phyloP scores from a whole-genome alignment of 2,329 filamentous ascomycete species.

The Apiospora pterosperma region DNA sequence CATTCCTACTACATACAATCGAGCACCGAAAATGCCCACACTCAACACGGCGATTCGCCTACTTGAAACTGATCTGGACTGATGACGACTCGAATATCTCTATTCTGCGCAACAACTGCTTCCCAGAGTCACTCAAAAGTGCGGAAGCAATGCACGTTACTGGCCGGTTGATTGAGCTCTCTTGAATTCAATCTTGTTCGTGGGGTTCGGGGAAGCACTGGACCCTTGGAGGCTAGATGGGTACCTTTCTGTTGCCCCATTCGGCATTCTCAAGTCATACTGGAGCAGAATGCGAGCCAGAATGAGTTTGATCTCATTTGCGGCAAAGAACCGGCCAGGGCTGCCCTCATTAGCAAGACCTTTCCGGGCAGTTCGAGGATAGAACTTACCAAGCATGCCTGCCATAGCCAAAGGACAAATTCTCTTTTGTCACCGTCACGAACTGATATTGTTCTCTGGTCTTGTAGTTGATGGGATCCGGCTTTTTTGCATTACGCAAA shows the following conservation, averaged over 20 bases:
- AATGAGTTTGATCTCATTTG: conserved; percentile 41
- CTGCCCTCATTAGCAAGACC: background rate
- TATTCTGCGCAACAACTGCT: background rate
- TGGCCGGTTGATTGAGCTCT: background rate
- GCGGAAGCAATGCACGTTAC: background rate
- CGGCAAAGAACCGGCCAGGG: conserved; percentile 39
- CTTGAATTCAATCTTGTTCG: conserved; percentile 15
- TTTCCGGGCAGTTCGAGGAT: background rate
- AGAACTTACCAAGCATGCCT: conserved; percentile 29
- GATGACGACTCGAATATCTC: background rate
- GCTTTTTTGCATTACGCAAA: conserved; percentile 23
- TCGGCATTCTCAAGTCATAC: conserved; percentile 31
- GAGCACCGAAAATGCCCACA: background rate
- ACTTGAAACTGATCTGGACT: background rate
- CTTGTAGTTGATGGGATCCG: conserved; percentile 21
- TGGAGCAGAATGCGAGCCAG: conserved; percentile 34
- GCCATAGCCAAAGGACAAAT: conserved; percentile 36
- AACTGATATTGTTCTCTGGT: conserved; percentile 36
- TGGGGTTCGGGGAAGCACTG: conserved; percentile 14
- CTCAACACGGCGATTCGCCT: background rate
- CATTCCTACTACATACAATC: background rate
- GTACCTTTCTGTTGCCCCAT: conserved; percentile 18
- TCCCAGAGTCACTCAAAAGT: no score
- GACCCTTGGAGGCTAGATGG: conserved; percentile 13
- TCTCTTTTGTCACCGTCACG: conserved; percentile 29